Base-by-base conservation (phyloP, 1,139 yeast genomes). In the Kazachstania sp. region DNA sequence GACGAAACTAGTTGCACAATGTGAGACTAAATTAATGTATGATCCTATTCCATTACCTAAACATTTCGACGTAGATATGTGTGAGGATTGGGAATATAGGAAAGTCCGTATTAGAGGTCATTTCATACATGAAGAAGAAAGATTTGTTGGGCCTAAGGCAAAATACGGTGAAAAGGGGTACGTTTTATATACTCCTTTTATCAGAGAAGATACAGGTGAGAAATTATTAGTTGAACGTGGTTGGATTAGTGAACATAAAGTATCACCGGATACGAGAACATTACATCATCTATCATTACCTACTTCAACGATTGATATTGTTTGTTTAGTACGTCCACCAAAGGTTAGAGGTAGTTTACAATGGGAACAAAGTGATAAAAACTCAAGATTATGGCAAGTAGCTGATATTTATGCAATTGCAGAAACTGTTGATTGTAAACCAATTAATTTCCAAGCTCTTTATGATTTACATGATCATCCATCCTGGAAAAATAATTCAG, bases 71-170 rank as follows among this genome's bases (percentile, higher is more conserved):
- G 67, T 68, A 7, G 69, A 64, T 15, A 57, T 57, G 59, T 56
- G 63, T 12, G 80, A 77, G 29, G 84, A 85, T 51, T 83, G 86
- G 66, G 95, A 88, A 60, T 92, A 83, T 65, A 75, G 97, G 46
- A 74, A 83, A 52, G 90, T 92, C 47, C 70, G 72, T 30, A 70
- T 85, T 15, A 78, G 74, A 46, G 99, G 99, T 0, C 75, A 71
- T 49, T 92, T 84, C 64, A 82, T 86, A 56, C 94, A 92, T 60
- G 79, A 80, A 19, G 82, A 88, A 60, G 99, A 92, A 64, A 80
- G 88, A 72, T 85, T 86, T 57, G 86, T 94, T 45, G 97, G 97
- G 0, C 98, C 98, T 16, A 75, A 96, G 55, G 73, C 85, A 49
- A 74, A 75, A 53, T 81, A 86, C 53, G 95, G 90, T 8, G 73